Evolutionary conservation across 1,284 basidiomycete genomes (phyloP), one percentile per base, ranked within the genome.

Genomic region (Testicularia cyperi): DNA sequence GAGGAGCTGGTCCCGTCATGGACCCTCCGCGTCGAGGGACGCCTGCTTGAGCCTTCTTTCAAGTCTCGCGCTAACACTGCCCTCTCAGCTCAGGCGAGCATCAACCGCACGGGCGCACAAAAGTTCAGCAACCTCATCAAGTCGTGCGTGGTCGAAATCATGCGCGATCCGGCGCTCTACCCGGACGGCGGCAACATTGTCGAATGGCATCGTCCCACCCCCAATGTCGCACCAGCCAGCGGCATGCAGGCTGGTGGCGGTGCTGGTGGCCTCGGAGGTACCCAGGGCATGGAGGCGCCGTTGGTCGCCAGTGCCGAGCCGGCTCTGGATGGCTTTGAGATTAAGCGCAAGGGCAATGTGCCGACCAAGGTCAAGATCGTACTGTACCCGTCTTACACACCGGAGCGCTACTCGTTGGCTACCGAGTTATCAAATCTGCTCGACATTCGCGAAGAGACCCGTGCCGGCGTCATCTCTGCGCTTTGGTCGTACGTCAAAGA

Each of bases 401-500:
- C 92, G 0, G 88, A 92, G 53, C 86, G 89, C 48, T 94, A 84
- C 79, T 88, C 87, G 71, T 81, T 96, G 13, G 79, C 84, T 5
- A 83, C 87, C 0, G 88, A 91, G 30, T 82, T 98, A 80, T 85
- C 83, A 0, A 82, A 81, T 31, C 77, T 94, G 22, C 80, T 97
- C 28, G 86, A 85, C 18, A 81, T 94, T 67, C 86, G 87, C 57
- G 89, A 96, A 74, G 91, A 90, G 27, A 91, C 88, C 27, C 83
- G 90, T 19, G 80, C 87, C 10, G 89, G 87, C 10, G 83, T 90
- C 15, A 83, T 96, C 28, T 85, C 88, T 47, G 84, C 88, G 0
- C 77, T 97, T 9, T 97, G 92, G 92, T 88, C 87, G 68, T 92
- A 95, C 68, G 88, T 96, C 78, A 94, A 94, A 77, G 80, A 86